Base-by-base conservation (phyloP, 768 basidiomycete genomes). In the Multifurca ochricompacta region DNA sequence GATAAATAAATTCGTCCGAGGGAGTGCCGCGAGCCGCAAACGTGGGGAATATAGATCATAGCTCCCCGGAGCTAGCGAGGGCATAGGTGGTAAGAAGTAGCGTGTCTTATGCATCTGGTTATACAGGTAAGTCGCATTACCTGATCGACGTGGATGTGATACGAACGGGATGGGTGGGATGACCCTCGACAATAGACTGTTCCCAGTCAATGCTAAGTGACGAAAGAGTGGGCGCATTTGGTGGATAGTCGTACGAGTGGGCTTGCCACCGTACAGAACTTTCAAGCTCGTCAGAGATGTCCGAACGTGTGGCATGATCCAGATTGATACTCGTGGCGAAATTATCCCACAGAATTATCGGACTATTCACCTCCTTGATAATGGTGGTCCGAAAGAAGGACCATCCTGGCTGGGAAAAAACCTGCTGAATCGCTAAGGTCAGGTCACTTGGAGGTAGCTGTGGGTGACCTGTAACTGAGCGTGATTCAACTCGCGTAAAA, bases 41-140 rank as follows among this genome's bases (percentile, higher is more conserved):
- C 64, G 71, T 14, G 79, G 75, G 54, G 75, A 70, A 50, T 75
- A 71, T 9, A 80, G 67, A 58, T 82, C 77, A 56, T 75, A 77
- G 25, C 60, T 59, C n/a, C 75, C 77, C 5, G 80, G 79, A 0
- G 60, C 45, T 40, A 74, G 68, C 41, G 76, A 66, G 3, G 68
- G 71, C 28, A 79, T 68, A 2, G 80, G 80, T 5, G 77, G 72
- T 21, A 81, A 63, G 60, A 79, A 78, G 36, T 69, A 66, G 16
- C 80, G 74, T 6, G 74, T 75, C 62, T 79, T 79, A 67, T 81
- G 78, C 78, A 81, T 78, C 80, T 81, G 36, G 47, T n/a, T 48
- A 13, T 16, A 39, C 23, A 8, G 32, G 44, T 51, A 50, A 44
- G 11, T 28, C 11, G 34, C 13, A 39, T 49, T n/a, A n/a, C 35